These are phyloP conservation scores for Paraphaeosphaeria minitans DNA, from an alignment of 2,329 filamentous ascomycete species.

Conservation along the genomic window DNA sequence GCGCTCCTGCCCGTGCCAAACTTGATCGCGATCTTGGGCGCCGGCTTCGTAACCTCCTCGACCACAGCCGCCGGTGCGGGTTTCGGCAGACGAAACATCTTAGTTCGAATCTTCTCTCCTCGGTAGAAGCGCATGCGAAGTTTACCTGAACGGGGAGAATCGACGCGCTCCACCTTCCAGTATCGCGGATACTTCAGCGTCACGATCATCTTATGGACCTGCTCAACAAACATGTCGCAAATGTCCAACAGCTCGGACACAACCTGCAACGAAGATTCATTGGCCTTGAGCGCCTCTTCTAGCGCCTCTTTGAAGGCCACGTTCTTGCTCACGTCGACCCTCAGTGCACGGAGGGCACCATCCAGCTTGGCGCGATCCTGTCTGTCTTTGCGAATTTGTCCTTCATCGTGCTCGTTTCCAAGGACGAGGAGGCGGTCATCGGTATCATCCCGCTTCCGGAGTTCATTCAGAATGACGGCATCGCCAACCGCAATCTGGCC, in stretches of 20 bases:
- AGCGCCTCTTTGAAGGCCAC: conserved; percentile 57
- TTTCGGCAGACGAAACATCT: conserved; percentile 16
- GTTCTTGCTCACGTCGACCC: conserved; percentile 57
- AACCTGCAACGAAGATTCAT: conserved; percentile 57
- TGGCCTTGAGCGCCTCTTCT: conserved; percentile 61
- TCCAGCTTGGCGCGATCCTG: conserved; percentile 62
- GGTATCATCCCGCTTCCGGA: conserved; percentile 33
- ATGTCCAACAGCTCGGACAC: conserved; percentile 63
- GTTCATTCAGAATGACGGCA: conserved; percentile 37
- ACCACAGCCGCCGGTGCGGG: conserved; percentile 1
- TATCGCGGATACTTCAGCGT: conserved; percentile 61
- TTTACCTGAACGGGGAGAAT: conserved; percentile 46
- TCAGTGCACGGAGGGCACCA: conserved; percentile 63
- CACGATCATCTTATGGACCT: conserved; percentile 57
- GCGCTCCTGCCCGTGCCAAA: not conserved
- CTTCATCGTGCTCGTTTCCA: conserved; percentile 56
- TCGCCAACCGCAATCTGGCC: conserved; percentile 65
- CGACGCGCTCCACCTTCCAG: conserved; percentile 60
- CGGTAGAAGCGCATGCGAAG: conserved; percentile 35
- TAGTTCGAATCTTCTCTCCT: conserved; percentile 28
- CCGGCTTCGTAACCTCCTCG: not conserved
- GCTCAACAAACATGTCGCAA: conserved; percentile 61
- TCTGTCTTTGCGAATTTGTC: conserved; percentile 53
- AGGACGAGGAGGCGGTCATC: conserved; percentile 58
- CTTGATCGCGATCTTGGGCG: conserved; percentile 2